A percentile compares a stretch with the other conserved stretches of the same genome.
These are phyloP conservation scores for Bipolaris gigantea DNA, from an alignment of 2,329 filamentous ascomycete genomes.

Conservation along the genomic window DNA sequence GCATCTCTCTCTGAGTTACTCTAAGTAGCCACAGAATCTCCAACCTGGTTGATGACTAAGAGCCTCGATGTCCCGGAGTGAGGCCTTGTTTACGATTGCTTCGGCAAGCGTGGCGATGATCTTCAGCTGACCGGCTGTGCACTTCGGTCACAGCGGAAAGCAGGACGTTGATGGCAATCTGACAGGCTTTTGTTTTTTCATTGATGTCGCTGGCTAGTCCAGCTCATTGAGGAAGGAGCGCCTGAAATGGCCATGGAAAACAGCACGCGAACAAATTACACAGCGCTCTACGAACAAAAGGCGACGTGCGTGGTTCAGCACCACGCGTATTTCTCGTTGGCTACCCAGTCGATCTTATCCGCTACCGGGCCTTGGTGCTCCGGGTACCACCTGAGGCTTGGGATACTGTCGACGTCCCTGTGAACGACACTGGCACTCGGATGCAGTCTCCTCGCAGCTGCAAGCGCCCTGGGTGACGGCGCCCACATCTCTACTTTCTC, in stretches of 20 bases:
- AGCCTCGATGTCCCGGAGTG: conserved; percentile 91
- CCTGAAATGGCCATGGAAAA: neutral
- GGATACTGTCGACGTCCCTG: conserved; percentile 68
- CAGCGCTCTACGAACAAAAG: neutral
- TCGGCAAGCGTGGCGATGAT: conserved; percentile 95
- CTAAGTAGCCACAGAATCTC: conserved; percentile 86
- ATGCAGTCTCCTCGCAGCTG: conserved; percentile 51
- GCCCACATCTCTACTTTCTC: conserved; percentile 81
- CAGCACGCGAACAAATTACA: neutral
- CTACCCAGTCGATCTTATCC: conserved; percentile 68
- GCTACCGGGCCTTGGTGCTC: conserved; percentile 47
- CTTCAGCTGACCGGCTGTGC: conserved; percentile 75
- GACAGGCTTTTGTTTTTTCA: conserved; percentile 64
- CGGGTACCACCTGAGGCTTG: conserved; percentile 70
- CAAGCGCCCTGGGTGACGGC: conserved; percentile 58
- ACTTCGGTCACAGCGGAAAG: conserved; percentile 75
- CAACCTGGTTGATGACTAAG: conserved; percentile 86
- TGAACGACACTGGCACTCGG: conserved; percentile 54
- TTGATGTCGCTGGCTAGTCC: conserved; percentile 38
- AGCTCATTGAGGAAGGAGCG: conserved; percentile 37
- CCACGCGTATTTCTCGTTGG: conserved; percentile 79
- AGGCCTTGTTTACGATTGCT: conserved; percentile 66
- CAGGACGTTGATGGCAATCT: conserved; percentile 84
- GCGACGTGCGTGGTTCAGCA: conserved; percentile 53
- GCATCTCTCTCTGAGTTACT: conserved; percentile 89